Evolutionary conservation across 2,329 filamentous ascomycete species (phyloP), one percentile per base, ranked within the genome.

Genomic region (Lecanicillium sp.): DNA sequence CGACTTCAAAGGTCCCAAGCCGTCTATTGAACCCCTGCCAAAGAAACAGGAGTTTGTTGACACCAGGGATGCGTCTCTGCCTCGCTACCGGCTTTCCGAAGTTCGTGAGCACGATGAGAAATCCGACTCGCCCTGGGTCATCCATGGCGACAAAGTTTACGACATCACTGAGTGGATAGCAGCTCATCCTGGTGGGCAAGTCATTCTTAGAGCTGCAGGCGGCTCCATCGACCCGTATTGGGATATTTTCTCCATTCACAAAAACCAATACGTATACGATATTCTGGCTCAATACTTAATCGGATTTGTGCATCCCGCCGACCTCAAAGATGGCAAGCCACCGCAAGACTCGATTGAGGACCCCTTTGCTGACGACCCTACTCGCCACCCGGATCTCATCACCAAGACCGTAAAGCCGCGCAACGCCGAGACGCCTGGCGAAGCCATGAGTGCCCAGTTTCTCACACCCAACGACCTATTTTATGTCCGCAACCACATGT

Each of bases 211-310:
- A 24, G 83, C 83, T 1, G 81, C 79, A 1, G 83, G 83, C 3
- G 75, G 77, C 30, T 77, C 74, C 47, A 76, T 86, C 42, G 82
- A 86, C 44, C 75, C 77, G 0, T 86, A 84, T 63, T 86, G 83
- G 83, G 70, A 84, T 51, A 83, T 86, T 45, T 86, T 86, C 59
- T 71, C 74, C 39, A 85, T 86, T 50, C 83, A 86, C 67, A 81
- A 85, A 60, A 72, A 75, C 15, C 70, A 78, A 35, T 78, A 86
- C 51, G 80, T 86, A 5, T 73, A 75, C 51, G 78, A 84, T 43
- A 82, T 86, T 33, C 68, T 86, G 1, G 71, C 78, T n/a, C 73
- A 80, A 54, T 86, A 81, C 57, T 67, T 75, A 21, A 80, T 86
- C 39, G 83, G 83, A 23, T 75, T 73, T 39, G 71, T 86, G 3